Conservation (phyloP, 371 early-diverging fungal genomes). For the Apophysomyces trapeziformis region DNA sequence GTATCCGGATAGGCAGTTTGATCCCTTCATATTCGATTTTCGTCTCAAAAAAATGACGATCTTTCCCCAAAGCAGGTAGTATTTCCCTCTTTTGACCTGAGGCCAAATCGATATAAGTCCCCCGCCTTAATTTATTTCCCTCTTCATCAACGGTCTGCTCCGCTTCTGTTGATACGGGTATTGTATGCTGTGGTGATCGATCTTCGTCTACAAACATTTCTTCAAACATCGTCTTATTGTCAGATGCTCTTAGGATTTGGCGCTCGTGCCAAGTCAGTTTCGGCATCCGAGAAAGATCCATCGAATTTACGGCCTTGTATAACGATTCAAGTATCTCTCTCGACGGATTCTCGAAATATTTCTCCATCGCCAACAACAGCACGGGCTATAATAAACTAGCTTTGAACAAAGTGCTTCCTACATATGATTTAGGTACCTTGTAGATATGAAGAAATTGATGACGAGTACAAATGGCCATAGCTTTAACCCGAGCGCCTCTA, state of each 20-base stretch:
- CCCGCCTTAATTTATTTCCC: slow-evolving; percentile 36
- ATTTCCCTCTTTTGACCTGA: slow-evolving; percentile 52
- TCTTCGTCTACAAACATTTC: slow-evolving; percentile 68
- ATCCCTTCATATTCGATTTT: slow-evolving; percentile 81
- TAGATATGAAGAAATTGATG: slow-evolving; percentile 92
- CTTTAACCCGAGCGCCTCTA: slow-evolving; percentile 91
- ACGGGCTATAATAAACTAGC: slow-evolving; percentile 64
- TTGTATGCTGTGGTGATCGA: slow-evolving; percentile 22
- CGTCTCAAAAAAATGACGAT: slow-evolving; percentile 86
- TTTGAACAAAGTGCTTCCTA: background rate
- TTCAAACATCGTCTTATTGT: slow-evolving; percentile 84
- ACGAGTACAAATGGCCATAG: slow-evolving; percentile 91
- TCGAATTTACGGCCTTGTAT: slow-evolving; percentile 81
- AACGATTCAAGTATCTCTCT: slow-evolving; percentile 78
- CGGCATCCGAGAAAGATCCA: slow-evolving; percentile 87
- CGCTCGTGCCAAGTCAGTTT: slow-evolving; percentile 76
- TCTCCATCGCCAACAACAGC: slow-evolving; percentile 87
- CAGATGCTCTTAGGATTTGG: slow-evolving; percentile 78
- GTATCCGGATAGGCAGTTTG: slow-evolving; percentile 85
- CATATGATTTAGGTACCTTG: slow-evolving; percentile 63
- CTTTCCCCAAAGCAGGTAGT: slow-evolving; percentile 66
- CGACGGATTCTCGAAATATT: slow-evolving; percentile 82
- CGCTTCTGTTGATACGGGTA: slow-evolving; percentile 20
- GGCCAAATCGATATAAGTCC: slow-evolving; percentile 59
- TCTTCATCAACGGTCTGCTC: slow-evolving; percentile 27